These are phyloP conservation scores for Geotrichum aggregatum DNA, from an alignment of 1,139 yeast species.

Conservation along the genomic window DNA sequence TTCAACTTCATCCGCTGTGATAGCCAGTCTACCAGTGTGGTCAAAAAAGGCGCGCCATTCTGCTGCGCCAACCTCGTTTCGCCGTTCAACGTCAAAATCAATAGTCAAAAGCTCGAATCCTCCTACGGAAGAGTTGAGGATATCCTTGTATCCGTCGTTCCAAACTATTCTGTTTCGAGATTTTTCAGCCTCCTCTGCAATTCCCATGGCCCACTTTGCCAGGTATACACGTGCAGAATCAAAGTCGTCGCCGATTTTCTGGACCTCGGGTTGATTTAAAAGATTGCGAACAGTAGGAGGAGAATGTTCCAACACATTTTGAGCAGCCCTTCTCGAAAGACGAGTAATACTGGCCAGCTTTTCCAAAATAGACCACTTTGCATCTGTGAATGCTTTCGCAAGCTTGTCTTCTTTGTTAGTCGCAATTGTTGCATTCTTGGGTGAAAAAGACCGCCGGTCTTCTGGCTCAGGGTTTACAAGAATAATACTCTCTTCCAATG, in stretches of 20 bases:
- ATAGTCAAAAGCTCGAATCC: conserved; percentile 67
- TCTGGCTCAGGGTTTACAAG: conserved; percentile 76
- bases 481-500: conserved; percentile 66
- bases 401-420: conserved; percentile 28
- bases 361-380: conserved; percentile 83
- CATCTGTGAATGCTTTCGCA: conserved; percentile 49
- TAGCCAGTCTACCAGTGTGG: conserved; percentile 61
- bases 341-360: conserved; percentile 80
- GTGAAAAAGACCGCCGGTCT: conserved; percentile 75
- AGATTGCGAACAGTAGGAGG: conserved; percentile 55
- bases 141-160: conserved; percentile 41
- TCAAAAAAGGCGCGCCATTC: conserved; percentile 90
- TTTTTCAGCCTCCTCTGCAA: conserved; percentile 85
- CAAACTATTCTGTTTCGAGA: conserved; percentile 51
- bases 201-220: conserved; percentile 96
- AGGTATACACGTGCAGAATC: conserved; percentile 87
- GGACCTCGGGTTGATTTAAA: conserved; percentile 74
- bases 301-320: conserved; percentile 64
- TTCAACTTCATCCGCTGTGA: conserved; percentile 74
- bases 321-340: conserved; percentile 55
- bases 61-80: conserved; percentile 59
- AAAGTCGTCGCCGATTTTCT: conserved; percentile 78
- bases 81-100: conserved; percentile 58
- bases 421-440: conserved; percentile 42
- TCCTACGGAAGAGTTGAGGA: conserved; percentile 56